phyloP scores from a whole-genome alignment of 1,284 basidiomycete genomes.

The Cutaneotrichosporon cutaneum region DNA sequence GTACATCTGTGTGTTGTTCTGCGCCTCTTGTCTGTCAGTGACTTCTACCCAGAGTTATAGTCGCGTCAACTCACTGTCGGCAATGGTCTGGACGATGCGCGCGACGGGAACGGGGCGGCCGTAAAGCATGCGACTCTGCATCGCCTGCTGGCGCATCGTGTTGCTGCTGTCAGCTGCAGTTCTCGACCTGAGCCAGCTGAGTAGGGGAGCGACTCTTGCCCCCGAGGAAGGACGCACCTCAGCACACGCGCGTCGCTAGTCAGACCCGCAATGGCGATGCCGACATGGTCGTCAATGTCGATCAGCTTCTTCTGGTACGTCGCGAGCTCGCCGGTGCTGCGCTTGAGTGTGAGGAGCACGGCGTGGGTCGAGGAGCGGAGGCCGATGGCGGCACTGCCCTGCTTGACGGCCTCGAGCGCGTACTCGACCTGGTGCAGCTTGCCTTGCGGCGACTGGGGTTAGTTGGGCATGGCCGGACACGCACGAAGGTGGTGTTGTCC shows the following conservation, averaged over 20 bases:
- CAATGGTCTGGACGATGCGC: conserved; percentile 86
- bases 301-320: conserved; percentile 99
- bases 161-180: conserved; percentile 62
- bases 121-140: conserved; percentile 91
- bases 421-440: conserved; percentile 86
- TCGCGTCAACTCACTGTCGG: conserved; percentile 67
- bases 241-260: conserved; percentile 97
- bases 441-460: conserved; percentile 47
- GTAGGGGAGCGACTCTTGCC: too few species aligned
- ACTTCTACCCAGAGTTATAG: neutral
- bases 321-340: conserved; percentile 97
- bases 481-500: conserved; percentile 57
- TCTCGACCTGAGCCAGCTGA: neutral
- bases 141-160: conserved; percentile 99
- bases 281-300: conserved; percentile 97
- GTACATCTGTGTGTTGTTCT: conserved; percentile 98
- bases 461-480: conserved; percentile 7
- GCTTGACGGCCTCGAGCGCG: conserved; percentile 98
- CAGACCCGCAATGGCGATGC: conserved; percentile 95
- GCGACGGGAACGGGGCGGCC: conserved; percentile 92
- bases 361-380: conserved; percentile 93
- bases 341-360: conserved; percentile 90
- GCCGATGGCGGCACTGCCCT: conserved; percentile 96
- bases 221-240: conserved; percentile 61
- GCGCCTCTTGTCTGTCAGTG: conserved; percentile 68